A percentile compares a stretch with the other conserved stretches of the same genome.
phyloP scores from a whole-genome alignment of 2,329 filamentous ascomycete genomes.

The Aureobasidium melanogenum region DNA sequence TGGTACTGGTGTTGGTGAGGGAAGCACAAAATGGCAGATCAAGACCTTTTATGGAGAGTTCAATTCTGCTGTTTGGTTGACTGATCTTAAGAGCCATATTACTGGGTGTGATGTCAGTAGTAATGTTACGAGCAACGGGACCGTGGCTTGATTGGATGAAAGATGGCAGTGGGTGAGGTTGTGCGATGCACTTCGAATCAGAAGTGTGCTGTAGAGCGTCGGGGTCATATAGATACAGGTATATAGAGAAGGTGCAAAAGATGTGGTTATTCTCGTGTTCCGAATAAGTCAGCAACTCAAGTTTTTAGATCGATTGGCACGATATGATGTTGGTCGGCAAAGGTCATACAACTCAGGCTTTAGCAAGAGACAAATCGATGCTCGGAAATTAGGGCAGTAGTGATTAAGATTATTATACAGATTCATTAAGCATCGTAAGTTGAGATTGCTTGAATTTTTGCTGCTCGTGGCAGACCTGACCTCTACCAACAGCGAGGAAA shows the following conservation, averaged over 20 bases:
- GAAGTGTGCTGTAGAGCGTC: too few relatives aligned
- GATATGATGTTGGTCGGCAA: too few relatives aligned
- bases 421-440: neutral
- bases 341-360: too few relatives aligned
- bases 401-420: neutral
- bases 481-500: neutral
- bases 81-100: neutral
- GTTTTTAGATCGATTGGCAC: too few relatives aligned
- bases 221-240: too few relatives aligned
- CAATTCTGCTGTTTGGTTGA: slow-evolving; percentile 26
- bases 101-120: neutral
- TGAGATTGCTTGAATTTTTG: too few relatives aligned
- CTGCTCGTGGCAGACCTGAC: too few relatives aligned
- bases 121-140: neutral
- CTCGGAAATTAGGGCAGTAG: neutral
- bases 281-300: too few relatives aligned
- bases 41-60: slow-evolving; percentile 28
- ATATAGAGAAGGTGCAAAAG: too few relatives aligned
- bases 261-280: too few relatives aligned
- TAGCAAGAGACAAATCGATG: too few relatives aligned
- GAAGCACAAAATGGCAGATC: slow-evolving; percentile 21
- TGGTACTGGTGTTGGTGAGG: neutral
- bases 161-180: neutral
- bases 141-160: neutral
- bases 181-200: too few relatives aligned